A percentile compares a stretch with the other conserved stretches of the same genome.
These are phyloP conservation scores for Pseudogymnoascus sp. DNA, from an alignment of 2,329 filamentous ascomycete species.

Conservation along the genomic window DNA sequence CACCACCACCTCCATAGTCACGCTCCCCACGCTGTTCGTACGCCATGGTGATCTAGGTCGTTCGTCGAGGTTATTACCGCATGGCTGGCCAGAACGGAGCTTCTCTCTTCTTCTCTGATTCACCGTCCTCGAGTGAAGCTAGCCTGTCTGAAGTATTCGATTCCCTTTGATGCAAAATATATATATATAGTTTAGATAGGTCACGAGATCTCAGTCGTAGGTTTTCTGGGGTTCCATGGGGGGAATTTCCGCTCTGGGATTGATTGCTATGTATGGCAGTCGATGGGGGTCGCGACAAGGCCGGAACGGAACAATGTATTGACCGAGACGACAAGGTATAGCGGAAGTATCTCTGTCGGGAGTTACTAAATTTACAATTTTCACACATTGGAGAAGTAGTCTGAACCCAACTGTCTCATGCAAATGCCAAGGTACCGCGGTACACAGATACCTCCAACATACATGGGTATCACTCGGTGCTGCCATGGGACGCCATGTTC, in stretches of 20 bases:
- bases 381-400: not conserved
- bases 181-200: not conserved
- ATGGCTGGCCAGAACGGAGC: not conserved
- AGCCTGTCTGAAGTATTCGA: not conserved
- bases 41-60: slow-evolving; percentile 31
- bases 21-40: slow-evolving; percentile 47
- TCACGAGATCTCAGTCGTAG: slow-evolving; percentile 1
- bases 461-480: not conserved
- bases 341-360: not conserved
- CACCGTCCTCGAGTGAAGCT: not conserved
- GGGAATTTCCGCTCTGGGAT: not conserved
- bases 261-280: not conserved
- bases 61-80: not conserved
- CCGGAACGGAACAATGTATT: not conserved
- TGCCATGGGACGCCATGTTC: not conserved
- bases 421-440: not conserved
- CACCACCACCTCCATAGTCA: slow-evolving; percentile 23
- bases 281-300: not conserved
- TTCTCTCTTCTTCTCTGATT: not conserved
- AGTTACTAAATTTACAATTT: not conserved
- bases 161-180: not conserved
- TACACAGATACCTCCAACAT: not conserved
- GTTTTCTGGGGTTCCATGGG: not conserved
- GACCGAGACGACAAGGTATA: not conserved
- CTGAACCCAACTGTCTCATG: not conserved